Base-by-base conservation (phyloP, 176 grass and related monocot species). In the Otatea glauca region DNA sequence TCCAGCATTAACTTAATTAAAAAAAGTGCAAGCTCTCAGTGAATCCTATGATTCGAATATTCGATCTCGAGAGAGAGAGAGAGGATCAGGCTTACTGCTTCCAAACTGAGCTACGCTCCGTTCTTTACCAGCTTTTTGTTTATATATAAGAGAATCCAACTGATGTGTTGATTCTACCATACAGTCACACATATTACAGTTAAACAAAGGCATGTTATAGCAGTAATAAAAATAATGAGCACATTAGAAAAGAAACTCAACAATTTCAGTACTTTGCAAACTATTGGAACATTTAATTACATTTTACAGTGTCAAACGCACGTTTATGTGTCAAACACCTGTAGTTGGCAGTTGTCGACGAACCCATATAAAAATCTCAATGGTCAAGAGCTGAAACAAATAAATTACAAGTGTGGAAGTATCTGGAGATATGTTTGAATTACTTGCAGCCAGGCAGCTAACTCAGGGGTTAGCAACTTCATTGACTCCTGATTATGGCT, bases 321-420 rank as follows among this genome's bases (percentile, higher is more conserved):
- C 47, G 7, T 44, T 47, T 74, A 44, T 47, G 45, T 7, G 35
- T 34, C 58, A n/a, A 83, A 50, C 66, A 55, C 47, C n/a, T 37
- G 77, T 66, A 37, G 67, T 65, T 84, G 81, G 75, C 25, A 6
- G 81, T 88, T 88, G 74, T 79, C 49, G 32, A 59, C 83, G 23
- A 38, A n/a, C 72, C 58, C 54, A 41, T 61, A 53, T 51, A 74
- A 59, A 76, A 34, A 47, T 4, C 45, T 68, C 17, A 32, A 58
- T 16, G 53, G 50, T 58, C 60, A 61, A 20, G 0, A 64, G 42
- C 42, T 47, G 9, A 64, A 78, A 32, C 34, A 32, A 64, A 16
- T 62, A 59, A 59, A 16, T 2, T 23, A 9, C 18, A 77, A 41
- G 20, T 24, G 74, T 42, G n/a, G 34, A 58, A 58, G 10, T 25